A percentile compares a stretch with the other conserved stretches of the same genome.
These are phyloP conservation scores for Eucalyptus pauciflora DNA, from an alignment of 345 rosid species.

Conservation along the genomic window DNA sequence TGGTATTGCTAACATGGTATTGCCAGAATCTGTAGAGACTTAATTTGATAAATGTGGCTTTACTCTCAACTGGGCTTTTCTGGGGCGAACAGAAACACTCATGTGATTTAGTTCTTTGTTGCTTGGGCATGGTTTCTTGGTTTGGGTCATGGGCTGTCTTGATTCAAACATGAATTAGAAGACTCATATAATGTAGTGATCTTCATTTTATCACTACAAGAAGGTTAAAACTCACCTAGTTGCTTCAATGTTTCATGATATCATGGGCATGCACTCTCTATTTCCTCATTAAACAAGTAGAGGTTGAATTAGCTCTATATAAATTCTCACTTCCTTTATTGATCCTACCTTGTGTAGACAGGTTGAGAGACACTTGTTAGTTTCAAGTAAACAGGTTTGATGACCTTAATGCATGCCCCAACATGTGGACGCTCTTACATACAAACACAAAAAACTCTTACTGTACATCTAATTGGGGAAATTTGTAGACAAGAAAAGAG, in stretches of 20 bases:
- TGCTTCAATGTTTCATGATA: neutral
- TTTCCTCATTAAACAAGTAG: neutral
- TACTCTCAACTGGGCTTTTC: neutral
- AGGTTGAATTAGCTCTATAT: neutral
- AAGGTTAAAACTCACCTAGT: neutral
- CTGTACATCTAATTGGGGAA: neutral
- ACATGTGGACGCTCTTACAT: neutral
- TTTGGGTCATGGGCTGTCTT: neutral
- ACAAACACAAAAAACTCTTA: neutral
- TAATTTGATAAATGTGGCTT: neutral
- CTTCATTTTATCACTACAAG: neutral
- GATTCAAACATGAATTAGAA: neutral
- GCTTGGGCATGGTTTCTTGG: neutral
- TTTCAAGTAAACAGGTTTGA: neutral
- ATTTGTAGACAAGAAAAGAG: neutral
- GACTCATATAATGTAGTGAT: neutral
- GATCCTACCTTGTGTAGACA: neutral
- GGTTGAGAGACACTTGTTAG: neutral
- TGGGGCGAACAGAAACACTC: neutral
- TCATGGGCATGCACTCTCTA: neutral
- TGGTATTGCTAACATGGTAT: neutral
- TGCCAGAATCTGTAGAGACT: neutral
- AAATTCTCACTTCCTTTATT: neutral
- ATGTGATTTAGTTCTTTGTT: neutral
- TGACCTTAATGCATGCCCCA: neutral